phyloP scores from a whole-genome alignment of 2,329 filamentous ascomycete genomes.

The Apiospora pterosperma region DNA sequence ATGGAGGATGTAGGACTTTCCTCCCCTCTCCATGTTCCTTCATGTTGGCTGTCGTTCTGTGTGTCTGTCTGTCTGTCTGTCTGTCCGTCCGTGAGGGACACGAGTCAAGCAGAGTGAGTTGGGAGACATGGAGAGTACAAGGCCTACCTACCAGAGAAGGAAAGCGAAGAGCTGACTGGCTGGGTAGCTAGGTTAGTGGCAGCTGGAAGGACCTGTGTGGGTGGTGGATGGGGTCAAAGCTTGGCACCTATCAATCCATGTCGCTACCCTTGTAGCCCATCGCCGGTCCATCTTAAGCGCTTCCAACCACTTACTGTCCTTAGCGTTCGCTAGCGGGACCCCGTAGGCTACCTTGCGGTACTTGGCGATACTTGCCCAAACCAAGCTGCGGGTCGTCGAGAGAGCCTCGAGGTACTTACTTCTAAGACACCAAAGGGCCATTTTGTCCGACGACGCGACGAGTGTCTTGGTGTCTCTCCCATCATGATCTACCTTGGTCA shows the following conservation, averaged over 20 bases:
- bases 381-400: not conserved
- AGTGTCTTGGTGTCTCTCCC: not conserved
- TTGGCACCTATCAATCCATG: constrained; percentile 5
- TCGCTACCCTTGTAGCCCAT: not conserved
- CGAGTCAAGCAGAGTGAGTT: not conserved
- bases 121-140: not conserved
- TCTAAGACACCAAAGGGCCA: not conserved
- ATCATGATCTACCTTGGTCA: not conserved
- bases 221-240: not conserved
- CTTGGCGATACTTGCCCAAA: constrained; percentile 1
- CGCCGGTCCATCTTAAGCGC: constrained; percentile 4
- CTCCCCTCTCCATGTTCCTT: not conserved
- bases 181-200: not conserved
- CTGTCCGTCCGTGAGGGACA: too few relatives aligned
- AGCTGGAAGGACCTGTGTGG: not conserved
- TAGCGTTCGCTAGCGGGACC: constrained; percentile 1
- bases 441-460: not conserved
- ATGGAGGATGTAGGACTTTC: not conserved
- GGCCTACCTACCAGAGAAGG: not conserved
- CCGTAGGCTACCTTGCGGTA: not conserved
- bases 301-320: not conserved
- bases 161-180: not conserved
- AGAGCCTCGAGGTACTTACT: not conserved
- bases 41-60: too few relatives aligned
- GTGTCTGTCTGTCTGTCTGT: too few relatives aligned